Conservation (phyloP, 306 rosid genomes). For the Betula pendula region DNA sequence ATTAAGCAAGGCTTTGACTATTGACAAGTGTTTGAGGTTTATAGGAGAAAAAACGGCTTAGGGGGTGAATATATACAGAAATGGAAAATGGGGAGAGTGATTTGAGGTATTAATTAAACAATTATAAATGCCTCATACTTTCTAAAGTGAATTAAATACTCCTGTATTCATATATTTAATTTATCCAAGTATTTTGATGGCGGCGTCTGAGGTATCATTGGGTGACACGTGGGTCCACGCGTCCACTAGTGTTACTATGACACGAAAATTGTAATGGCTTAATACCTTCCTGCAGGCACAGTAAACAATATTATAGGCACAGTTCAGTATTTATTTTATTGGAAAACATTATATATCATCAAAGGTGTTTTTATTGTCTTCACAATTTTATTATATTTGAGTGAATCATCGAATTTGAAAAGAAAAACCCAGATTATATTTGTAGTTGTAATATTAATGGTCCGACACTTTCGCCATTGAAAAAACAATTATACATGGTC, state of each 20-base stretch:
- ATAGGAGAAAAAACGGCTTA: not conserved
- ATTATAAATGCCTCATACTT: constrained; percentile 20
- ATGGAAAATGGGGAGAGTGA: constrained; percentile 18
- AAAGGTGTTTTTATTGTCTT: too few relatives aligned
- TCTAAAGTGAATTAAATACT: constrained; percentile 13
- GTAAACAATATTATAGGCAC: too few relatives aligned
- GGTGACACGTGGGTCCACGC: constrained; percentile 32
- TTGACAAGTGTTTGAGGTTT: constrained; percentile 21
- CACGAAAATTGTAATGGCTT: too few relatives aligned
- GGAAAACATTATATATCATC: too few relatives aligned
- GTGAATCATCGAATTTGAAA: not conserved
- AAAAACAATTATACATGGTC: not conserved
- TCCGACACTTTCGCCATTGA: not conserved
- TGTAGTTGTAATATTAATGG: not conserved
- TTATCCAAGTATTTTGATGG: constrained; percentile 28
- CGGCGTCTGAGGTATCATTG: constrained; percentile 38
- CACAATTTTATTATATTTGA: not conserved
- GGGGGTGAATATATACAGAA: constrained; percentile 6
- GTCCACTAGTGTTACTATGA: not conserved
- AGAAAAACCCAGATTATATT: not conserved
- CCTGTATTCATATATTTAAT: not conserved
- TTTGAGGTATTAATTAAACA: constrained; percentile 27
- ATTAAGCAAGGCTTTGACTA: constrained; percentile 11
- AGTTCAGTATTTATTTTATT: too few relatives aligned
- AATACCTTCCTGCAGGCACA: too few relatives aligned